A percentile compares a stretch with the other conserved stretches of the same genome.
Evolutionary conservation across 176 grass and related monocot genomes (phyloP).

Genomic region (Eragrostis curvula): DNA sequence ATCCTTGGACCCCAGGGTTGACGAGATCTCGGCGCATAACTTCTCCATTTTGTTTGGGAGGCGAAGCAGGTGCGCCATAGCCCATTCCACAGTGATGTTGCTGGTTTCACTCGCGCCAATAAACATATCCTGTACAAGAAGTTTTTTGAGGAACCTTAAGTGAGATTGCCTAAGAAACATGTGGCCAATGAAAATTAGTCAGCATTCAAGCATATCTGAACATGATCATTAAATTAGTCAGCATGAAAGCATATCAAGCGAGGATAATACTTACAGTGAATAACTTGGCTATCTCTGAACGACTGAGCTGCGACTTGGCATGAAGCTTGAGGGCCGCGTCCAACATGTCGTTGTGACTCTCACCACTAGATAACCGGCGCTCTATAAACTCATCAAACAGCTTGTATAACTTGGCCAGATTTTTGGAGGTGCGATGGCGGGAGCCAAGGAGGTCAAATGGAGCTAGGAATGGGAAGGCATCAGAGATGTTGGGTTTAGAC

Average conservation of each 20-base stretch:
- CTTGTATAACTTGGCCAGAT: conserved; percentile 23
- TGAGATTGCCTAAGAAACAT: too few relatives aligned
- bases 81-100: conserved; percentile 20
- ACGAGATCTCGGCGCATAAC: not conserved
- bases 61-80: conserved; percentile 21
- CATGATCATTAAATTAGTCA: too few relatives aligned
- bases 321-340: conserved; percentile 7
- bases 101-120: not conserved
- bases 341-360: conserved; percentile 1
- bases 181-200: too few relatives aligned
- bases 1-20: not conserved
- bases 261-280: conserved; percentile 1
- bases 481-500: conserved; percentile 21
- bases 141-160: not conserved
- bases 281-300: conserved; percentile 4
- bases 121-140: conserved; percentile 17
- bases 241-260: too few relatives aligned
- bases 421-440: not conserved
- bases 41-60: conserved; percentile 4
- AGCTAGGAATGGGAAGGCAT: conserved; percentile 35
- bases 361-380: not conserved
- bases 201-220: too few relatives aligned
- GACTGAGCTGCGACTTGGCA: conserved; percentile 4
- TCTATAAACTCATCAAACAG: conserved; percentile 30
- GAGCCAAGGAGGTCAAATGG: conserved; percentile 30